Evolutionary conservation across 495 filamentous ascomycete genomes (phyloP), one percentile per base, ranked within the genome.

Genomic region (Podospora appendiculata): DNA sequence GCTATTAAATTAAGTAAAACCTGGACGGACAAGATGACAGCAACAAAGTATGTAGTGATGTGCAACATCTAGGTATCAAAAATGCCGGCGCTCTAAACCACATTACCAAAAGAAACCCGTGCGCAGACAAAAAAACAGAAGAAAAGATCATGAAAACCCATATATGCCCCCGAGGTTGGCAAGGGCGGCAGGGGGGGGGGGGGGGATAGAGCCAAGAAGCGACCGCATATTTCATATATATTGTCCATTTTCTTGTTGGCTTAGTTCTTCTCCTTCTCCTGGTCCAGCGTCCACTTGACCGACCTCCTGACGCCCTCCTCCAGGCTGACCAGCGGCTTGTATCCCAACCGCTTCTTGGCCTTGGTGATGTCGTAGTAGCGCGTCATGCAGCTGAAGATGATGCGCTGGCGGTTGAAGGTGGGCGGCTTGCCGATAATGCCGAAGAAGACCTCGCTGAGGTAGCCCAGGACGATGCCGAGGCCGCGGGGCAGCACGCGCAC

Each of bases 291-390:
- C 69, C 80, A 87, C 50, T 77, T 74, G 35, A 90, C 87, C 3
- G 82, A 81, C 63, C 83, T 79, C 53, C 73, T 73, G 45, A 94
- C 75, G 6, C 86, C 90, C 54, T 94, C 88, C 42, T 87, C 76
- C 54, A 96, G 68, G 17, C 73, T 71, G n/a, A 90, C 79, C 32
- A 92, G 65, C 4, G 90, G 88, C 58, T 64, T 50, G 66, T 95
- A 96, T 19, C 87, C 87, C 47, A 95, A 71, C 58, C 88, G 68
- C 59, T 64, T 73, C 74, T 84, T 89, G 46, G 90, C 90, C 79
- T 95, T 96, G n/a, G 81, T 72, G 48, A 88, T 87, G 53, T 84
- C 82, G 61, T 87, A 93, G 71, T 90, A 96, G 18, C 89, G 80
- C 41, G 86, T 88, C 85, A 91, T 93, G 67, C 83, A 86, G 58